Conservation (phyloP, 257 asterid species). For the Osmanthus fragrans region DNA sequence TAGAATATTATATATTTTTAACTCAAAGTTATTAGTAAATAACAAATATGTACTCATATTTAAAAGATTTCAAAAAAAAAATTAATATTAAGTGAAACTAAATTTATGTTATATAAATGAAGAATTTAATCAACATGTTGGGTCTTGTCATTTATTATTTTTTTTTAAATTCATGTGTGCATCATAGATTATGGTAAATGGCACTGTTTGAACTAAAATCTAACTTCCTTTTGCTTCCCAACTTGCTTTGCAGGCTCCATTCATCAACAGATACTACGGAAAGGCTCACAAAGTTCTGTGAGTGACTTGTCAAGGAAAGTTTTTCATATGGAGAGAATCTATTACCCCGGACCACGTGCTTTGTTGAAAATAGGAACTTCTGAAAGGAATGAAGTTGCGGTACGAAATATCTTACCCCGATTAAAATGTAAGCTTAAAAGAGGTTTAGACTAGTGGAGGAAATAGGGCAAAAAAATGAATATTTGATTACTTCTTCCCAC, state of each 20-base stretch:
- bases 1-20: too few relatives aligned
- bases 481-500: neutral
- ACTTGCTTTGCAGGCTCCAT: conserved; percentile 57
- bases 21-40: too few relatives aligned
- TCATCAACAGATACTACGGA: conserved; percentile 89
- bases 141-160: too few relatives aligned
- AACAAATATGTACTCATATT: too few relatives aligned
- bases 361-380: neutral
- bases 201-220: neutral
- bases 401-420: neutral
- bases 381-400: neutral
- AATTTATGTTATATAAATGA: too few relatives aligned
- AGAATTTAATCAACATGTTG: too few relatives aligned
- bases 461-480: neutral
- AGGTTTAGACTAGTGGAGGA: neutral
- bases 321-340: neutral
- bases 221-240: neutral
- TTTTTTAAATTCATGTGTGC: too few relatives aligned
- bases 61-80: too few relatives aligned
- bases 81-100: too few relatives aligned
- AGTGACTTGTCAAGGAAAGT: neutral
- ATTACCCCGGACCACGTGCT: neutral
- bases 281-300: conserved; percentile 62
- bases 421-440: neutral
- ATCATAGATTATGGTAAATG: neutral